phyloP scores from a whole-genome alignment of 2,329 filamentous ascomycete species.

The Kalmusia sp. region DNA sequence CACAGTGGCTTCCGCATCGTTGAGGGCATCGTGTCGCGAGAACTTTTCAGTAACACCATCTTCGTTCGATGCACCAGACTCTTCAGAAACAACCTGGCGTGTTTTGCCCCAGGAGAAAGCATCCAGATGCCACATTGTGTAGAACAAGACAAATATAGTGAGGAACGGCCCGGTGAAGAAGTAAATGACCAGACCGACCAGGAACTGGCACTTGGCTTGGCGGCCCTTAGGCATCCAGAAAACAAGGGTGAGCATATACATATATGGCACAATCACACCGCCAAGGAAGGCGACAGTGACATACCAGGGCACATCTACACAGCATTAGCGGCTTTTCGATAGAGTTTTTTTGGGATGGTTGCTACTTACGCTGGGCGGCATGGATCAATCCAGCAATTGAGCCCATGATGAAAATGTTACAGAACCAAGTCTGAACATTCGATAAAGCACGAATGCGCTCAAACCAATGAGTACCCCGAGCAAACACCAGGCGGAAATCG shows the following conservation, averaged over 20 bases:
- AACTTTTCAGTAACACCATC: not conserved
- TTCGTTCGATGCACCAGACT: not conserved
- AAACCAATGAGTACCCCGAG: conserved; percentile 51
- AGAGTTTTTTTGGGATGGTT: not conserved
- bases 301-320: conserved; percentile 14
- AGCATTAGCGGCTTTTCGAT: not conserved
- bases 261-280: conserved; percentile 37
- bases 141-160: conserved; percentile 53
- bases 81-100: conserved; percentile 18
- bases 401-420: conserved; percentile 31
- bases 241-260: conserved; percentile 34
- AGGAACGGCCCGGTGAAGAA: conserved; percentile 47
- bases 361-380: conserved; percentile 9
- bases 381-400: conserved; percentile 30
- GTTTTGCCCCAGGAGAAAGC: conserved; percentile 59
- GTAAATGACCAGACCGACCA: conserved; percentile 36
- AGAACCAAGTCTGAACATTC: conserved; percentile 53
- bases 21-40: not conserved
- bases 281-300: conserved; percentile 27
- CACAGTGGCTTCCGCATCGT: conserved; percentile 8
- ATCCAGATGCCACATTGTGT: conserved; percentile 53
- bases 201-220: conserved; percentile 32
- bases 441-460: conserved; percentile 55
- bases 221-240: conserved; percentile 34
- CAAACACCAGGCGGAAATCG: conserved; percentile 58